Evolutionary conservation across 805 yeast species (phyloP).

Genomic region (Candida coquimbonensis): DNA sequence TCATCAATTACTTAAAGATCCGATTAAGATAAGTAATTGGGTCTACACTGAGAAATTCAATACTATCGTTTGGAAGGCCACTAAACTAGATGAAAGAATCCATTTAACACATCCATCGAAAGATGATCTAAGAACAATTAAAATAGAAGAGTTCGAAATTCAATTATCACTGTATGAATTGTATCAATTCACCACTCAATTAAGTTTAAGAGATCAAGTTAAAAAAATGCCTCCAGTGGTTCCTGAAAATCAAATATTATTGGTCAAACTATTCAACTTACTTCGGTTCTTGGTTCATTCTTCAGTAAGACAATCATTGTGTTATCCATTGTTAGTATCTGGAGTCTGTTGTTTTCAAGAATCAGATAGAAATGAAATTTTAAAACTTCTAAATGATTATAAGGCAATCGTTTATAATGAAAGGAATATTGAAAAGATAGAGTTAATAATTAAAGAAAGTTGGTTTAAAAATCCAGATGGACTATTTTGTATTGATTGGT

Average conservation of each 20-base stretch:
- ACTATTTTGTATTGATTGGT: constrained; percentile 1
- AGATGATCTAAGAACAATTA: constrained; percentile 1
- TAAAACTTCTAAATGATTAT: background rate
- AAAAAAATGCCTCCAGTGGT: background rate
- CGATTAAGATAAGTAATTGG: constrained; percentile 1
- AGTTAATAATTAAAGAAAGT: background rate
- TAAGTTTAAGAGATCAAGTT: background rate
- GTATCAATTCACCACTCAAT: constrained; percentile 1
- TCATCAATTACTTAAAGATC: background rate
- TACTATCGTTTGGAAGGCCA: background rate
- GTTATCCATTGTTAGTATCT: background rate
- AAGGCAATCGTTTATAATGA: background rate
- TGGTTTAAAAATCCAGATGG: constrained; percentile 3
- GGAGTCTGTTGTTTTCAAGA: constrained; percentile 1
- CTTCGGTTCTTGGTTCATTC: constrained; percentile 2
- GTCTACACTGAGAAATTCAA: constrained; percentile 2
- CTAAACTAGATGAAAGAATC: constrained; percentile 1
- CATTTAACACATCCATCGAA: constrained; percentile 2
- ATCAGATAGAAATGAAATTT: constrained; percentile 1
- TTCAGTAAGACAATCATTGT: background rate
- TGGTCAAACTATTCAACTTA: constrained; percentile 1
- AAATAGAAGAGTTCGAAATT: constrained; percentile 1
- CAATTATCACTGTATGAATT: constrained; percentile 3
- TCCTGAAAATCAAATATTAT: constrained; percentile 1
- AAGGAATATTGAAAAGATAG: constrained; percentile 1